Evolutionary conservation across 2,329 filamentous ascomycete genomes (phyloP).

Genomic region (Colletotrichum sublineola): DNA sequence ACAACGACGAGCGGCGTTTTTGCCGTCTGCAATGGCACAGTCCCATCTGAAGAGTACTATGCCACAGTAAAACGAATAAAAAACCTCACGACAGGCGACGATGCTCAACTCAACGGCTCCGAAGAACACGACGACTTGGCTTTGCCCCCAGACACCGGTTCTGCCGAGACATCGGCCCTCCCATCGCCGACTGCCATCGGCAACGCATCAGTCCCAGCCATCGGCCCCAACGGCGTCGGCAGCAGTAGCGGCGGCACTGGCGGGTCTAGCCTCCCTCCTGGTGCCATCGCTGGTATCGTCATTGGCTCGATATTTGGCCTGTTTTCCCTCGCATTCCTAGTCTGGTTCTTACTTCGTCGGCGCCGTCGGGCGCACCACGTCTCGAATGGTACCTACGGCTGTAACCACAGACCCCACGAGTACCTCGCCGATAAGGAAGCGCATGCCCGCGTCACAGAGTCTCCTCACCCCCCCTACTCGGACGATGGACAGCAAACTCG

Average conservation of each 20-base stretch:
- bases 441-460: constrained; percentile 53
- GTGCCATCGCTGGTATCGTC: constrained; percentile 63
- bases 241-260: neutral
- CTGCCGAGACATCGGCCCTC: neutral
- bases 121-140: neutral
- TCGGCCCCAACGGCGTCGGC: neutral
- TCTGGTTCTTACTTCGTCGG: constrained; percentile 60
- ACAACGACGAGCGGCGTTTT: constrained; percentile 26
- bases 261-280: constrained; percentile 52
- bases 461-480: constrained; percentile 59
- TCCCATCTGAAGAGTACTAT: neutral
- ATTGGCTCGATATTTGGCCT: constrained; percentile 57
- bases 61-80: neutral
- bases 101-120: neutral
- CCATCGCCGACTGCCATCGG: neutral
- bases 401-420: constrained; percentile 48
- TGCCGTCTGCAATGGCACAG: constrained; percentile 4
- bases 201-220: neutral
- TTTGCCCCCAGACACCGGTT: neutral
- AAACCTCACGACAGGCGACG: neutral
- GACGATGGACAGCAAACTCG: constrained; percentile 53
- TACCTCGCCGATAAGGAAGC: constrained; percentile 64
- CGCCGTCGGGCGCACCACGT: constrained; percentile 46
- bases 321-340: constrained; percentile 54
- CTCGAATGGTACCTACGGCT: constrained; percentile 47